Conservation (phyloP, 441 rosid species). For the Erodium texanum region DNA sequence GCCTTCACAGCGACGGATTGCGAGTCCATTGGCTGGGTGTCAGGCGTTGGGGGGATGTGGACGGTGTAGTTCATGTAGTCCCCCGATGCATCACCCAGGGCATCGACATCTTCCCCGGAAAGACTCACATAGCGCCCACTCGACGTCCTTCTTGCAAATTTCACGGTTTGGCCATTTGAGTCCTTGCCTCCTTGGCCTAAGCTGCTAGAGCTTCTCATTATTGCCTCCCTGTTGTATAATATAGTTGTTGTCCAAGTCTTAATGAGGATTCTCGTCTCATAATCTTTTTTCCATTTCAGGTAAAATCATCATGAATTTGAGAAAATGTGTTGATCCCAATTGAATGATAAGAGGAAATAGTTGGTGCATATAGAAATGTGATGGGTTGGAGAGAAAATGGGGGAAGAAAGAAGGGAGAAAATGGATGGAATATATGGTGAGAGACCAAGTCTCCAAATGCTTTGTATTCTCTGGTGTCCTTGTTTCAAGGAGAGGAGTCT, state of each 20-base stretch:
- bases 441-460: neutral
- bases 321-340: too few relatives aligned
- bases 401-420: neutral
- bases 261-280: too few relatives aligned
- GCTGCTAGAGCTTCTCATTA: neutral
- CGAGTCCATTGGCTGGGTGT: conserved; percentile 44
- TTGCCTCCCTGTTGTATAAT: neutral
- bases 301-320: too few relatives aligned
- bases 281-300: too few relatives aligned
- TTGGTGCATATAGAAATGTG: neutral
- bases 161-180: conserved; percentile 59
- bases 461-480: neutral
- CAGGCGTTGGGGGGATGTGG: conserved; percentile 80
- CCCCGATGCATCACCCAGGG: conserved; percentile 60
- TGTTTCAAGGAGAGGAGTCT: neutral
- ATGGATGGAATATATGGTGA: too few relatives aligned
- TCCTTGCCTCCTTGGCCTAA: neutral
- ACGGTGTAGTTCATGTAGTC: conserved; percentile 60
- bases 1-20: conserved; percentile 20
- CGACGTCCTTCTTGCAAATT: conserved; percentile 81
- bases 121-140: conserved; percentile 81
- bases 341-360: too few relatives aligned
- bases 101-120: conserved; percentile 72
- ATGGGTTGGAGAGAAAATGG: neutral
- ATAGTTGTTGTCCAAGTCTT: too few relatives aligned